A percentile compares a stretch with the other conserved stretches of the same genome.
Evolutionary conservation across 306 rosid species (phyloP).

Genomic region (Urtica urens): DNA sequence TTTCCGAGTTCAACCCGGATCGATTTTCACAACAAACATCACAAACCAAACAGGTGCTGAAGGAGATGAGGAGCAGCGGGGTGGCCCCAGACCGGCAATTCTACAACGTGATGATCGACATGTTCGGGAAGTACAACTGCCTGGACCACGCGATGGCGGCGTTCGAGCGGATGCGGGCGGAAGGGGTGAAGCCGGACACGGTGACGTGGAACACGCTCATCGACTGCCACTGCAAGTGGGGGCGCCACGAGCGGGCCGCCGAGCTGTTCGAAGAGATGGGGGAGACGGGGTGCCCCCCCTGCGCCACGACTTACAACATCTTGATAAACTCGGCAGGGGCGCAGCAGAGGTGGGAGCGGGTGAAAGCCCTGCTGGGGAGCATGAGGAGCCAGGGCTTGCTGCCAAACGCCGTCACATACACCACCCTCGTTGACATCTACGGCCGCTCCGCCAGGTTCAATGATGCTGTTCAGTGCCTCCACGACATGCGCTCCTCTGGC

Average conservation of each 20-base stretch:
- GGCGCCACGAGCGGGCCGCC: constrained; percentile 45
- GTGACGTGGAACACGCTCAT: constrained; percentile 88
- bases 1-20: too few species aligned
- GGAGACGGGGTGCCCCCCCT: constrained; percentile 50
- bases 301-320: constrained; percentile 62
- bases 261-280: constrained; percentile 85
- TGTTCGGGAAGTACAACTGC: constrained; percentile 73
- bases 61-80: constrained; percentile 73
- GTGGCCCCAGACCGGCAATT: constrained; percentile 74
- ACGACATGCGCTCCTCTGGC: constrained; percentile 69
- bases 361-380: constrained; percentile 50
- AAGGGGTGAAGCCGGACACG: constrained; percentile 62
- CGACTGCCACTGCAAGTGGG: constrained; percentile 64
- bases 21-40: too few species aligned
- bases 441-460: constrained; percentile 74
- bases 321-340: constrained; percentile 72
- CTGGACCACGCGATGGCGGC: constrained; percentile 77
- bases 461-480: constrained; percentile 75
- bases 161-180: constrained; percentile 61
- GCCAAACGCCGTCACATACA: constrained; percentile 73
- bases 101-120: constrained; percentile 90
- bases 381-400: constrained; percentile 79
- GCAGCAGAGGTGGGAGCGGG: constrained; percentile 74
- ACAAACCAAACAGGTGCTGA: too few species aligned
- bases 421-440: constrained; percentile 71